These are phyloP conservation scores for Pseudognaphalium luteoalbum DNA, from an alignment of 129 eudicot species.

Conservation along the genomic window DNA sequence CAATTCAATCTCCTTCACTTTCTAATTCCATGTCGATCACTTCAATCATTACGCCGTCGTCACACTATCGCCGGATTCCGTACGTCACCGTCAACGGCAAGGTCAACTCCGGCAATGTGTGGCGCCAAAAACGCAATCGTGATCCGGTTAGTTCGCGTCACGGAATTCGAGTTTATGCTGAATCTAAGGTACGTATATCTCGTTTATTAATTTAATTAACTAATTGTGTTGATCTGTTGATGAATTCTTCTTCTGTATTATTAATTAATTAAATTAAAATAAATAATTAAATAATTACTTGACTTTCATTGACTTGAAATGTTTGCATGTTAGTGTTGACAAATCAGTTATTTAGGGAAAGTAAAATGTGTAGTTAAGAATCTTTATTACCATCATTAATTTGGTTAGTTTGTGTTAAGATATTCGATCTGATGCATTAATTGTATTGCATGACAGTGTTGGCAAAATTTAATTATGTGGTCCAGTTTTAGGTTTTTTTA, in stretches of 20 bases:
- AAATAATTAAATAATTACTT: too few species aligned
- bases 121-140: conserved; percentile 8
- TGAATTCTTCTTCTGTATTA: neutral
- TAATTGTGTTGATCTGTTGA: neutral
- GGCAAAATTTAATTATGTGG: neutral
- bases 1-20: conserved; percentile 17
- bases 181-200: conserved; percentile 38
- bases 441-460: neutral
- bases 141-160: conserved; percentile 14
- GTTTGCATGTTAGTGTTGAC: too few species aligned
- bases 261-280: too few species aligned
- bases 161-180: conserved; percentile 28
- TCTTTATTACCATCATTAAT: too few species aligned
- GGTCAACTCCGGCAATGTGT: conserved; percentile 28
- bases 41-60: conserved; percentile 13
- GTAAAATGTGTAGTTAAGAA: too few species aligned
- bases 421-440: neutral
- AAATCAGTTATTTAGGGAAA: too few species aligned
- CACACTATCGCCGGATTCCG: neutral
- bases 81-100: conserved; percentile 5
- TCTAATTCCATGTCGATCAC: conserved; percentile 26
- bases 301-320: too few species aligned
- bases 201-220: neutral
- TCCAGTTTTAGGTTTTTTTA: neutral
- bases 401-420: neutral